A percentile compares a stretch with the other conserved stretches of the same genome.
These are phyloP conservation scores for Orbilia blumenaviensis DNA, from an alignment of 2,329 filamentous ascomycete species.

Conservation along the genomic window DNA sequence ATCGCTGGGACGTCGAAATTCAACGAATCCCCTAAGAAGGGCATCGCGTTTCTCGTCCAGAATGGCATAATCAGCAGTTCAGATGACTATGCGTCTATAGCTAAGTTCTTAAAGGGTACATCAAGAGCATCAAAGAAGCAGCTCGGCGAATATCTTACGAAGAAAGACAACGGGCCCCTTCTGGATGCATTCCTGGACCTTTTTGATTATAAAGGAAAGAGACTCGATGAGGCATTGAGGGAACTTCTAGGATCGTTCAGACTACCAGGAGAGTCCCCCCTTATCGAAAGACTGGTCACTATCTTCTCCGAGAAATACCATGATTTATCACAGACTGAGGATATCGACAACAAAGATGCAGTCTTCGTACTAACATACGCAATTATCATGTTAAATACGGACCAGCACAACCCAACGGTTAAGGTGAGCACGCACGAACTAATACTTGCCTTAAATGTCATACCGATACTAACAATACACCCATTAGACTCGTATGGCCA, in stretches of 20 bases:
- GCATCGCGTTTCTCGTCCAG: slow-evolving; percentile 83
- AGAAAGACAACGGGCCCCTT: slow-evolving; percentile 85
- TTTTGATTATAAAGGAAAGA: slow-evolving; percentile 88
- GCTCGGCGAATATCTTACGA: slow-evolving; percentile 91
- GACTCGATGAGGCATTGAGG: slow-evolving; percentile 88
- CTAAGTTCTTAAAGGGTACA: slow-evolving; percentile 87
- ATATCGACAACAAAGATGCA: slow-evolving; percentile 83
- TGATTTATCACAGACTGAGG: slow-evolving; percentile 73
- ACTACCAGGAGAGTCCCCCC: slow-evolving; percentile 86
- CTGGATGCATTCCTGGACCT: slow-evolving; percentile 82
- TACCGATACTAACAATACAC: slow-evolving; percentile 60
- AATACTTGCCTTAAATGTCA: background rate
- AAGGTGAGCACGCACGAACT: slow-evolving; percentile 61
- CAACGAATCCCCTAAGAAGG: slow-evolving; percentile 91
- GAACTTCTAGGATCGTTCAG: slow-evolving; percentile 90
- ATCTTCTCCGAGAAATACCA: slow-evolving; percentile 84
- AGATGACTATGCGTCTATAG: slow-evolving; percentile 78
- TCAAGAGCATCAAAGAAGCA: slow-evolving; percentile 87
- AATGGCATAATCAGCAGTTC: slow-evolving; percentile 84
- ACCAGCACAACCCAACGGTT: slow-evolving; percentile 93
- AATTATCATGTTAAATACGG: slow-evolving; percentile 97
- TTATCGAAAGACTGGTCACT: slow-evolving; percentile 92
- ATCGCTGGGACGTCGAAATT: slow-evolving; percentile 89
- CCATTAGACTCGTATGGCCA: slow-evolving; percentile 81
- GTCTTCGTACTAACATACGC: slow-evolving; percentile 92